A percentile compares a stretch with the other conserved stretches of the same genome.
phyloP scores from a whole-genome alignment of 2,329 filamentous ascomycete genomes.

The Colletotrichum brevisporum region DNA sequence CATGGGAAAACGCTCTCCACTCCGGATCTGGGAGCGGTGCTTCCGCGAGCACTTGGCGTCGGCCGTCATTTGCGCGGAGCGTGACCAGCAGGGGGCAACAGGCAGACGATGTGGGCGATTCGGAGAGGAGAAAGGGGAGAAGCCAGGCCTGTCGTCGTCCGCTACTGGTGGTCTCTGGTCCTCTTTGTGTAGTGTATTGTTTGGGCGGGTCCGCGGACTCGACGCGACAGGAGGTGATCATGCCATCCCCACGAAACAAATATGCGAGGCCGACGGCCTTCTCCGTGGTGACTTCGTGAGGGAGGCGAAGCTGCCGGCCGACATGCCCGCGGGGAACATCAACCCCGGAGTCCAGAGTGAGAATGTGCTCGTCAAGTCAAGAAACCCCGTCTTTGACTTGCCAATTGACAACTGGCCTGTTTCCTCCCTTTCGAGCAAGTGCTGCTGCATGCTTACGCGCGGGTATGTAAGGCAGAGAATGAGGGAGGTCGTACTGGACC shows the following conservation, averaged over 20 bases:
- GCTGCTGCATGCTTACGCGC: slow-evolving; percentile 18
- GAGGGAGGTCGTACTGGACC: slow-evolving; percentile 1
- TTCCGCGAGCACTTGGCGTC: slow-evolving; percentile 38
- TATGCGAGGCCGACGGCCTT: background rate
- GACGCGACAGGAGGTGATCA: slow-evolving; percentile 18
- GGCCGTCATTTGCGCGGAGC: slow-evolving; percentile 26
- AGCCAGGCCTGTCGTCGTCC: background rate
- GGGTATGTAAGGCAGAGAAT: background rate
- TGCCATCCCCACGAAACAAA: slow-evolving; percentile 10
- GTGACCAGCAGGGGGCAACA: slow-evolving; percentile 5
- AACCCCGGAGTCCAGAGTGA: too few relatives aligned
- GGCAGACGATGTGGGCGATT: background rate
- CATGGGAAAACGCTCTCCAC: slow-evolving; percentile 31
- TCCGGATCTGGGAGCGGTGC: slow-evolving; percentile 34
- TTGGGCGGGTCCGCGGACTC: slow-evolving; percentile 9
- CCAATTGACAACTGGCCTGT: background rate
- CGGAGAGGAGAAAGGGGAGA: background rate
- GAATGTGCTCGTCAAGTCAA: too few relatives aligned
- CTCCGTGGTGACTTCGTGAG: background rate
- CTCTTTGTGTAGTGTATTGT: background rate
- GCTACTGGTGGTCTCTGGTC: background rate
- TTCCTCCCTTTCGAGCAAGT: slow-evolving; percentile 1
- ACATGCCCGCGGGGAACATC: too few relatives aligned
- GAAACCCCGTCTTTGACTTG: too few relatives aligned
- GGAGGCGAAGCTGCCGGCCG: background rate